These are phyloP conservation scores for Epichloe gansuensis DNA, from an alignment of 2,329 filamentous ascomycete genomes.

Conservation along the genomic window DNA sequence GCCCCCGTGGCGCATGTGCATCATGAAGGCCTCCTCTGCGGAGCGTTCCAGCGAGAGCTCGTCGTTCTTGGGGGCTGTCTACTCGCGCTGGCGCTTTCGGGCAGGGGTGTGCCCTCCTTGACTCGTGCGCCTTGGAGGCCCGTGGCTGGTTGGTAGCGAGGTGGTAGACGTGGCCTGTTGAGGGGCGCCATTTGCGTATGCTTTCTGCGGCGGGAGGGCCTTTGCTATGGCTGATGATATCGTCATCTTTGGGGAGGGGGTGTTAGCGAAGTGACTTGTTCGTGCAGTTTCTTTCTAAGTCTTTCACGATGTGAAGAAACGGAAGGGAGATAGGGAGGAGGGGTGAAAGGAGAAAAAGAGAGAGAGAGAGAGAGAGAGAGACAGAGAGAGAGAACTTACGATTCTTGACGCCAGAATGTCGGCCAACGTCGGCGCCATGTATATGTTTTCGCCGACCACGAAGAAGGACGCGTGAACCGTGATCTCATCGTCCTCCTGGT, in stretches of 20 bases:
- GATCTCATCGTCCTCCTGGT: slow-evolving; percentile 45
- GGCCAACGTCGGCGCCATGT: slow-evolving; percentile 50
- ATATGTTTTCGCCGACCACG: slow-evolving; percentile 53
- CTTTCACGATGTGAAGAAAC: not conserved
- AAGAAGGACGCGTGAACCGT: slow-evolving; percentile 50
- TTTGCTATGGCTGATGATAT: slow-evolving; percentile 44
- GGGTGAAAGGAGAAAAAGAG: too few species aligned
- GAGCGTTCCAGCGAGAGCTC: slow-evolving; percentile 32
- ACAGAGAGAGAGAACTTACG: slow-evolving; percentile 29
- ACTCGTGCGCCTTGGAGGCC: slow-evolving; percentile 22
- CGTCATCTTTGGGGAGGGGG: slow-evolving; percentile 24
- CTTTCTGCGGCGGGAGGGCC: slow-evolving; percentile 38
- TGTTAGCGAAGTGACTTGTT: not conserved
- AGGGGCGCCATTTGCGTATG: slow-evolving; percentile 42
- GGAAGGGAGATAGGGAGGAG: too few species aligned
- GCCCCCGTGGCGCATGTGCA: slow-evolving; percentile 46
- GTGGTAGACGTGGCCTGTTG: slow-evolving; percentile 40
- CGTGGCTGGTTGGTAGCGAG: slow-evolving; percentile 19
- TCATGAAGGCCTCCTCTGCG: slow-evolving; percentile 45
- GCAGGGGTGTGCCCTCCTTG: slow-evolving; percentile 37
- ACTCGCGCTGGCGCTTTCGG: slow-evolving; percentile 20
- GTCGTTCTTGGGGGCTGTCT: slow-evolving; percentile 24
- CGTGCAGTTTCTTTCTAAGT: not conserved
- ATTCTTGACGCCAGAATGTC: slow-evolving; percentile 48
- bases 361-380: too few species aligned